Evolutionary conservation across 768 basidiomycete species (phyloP).

Genomic region (Hebeloma cylindrosporum): DNA sequence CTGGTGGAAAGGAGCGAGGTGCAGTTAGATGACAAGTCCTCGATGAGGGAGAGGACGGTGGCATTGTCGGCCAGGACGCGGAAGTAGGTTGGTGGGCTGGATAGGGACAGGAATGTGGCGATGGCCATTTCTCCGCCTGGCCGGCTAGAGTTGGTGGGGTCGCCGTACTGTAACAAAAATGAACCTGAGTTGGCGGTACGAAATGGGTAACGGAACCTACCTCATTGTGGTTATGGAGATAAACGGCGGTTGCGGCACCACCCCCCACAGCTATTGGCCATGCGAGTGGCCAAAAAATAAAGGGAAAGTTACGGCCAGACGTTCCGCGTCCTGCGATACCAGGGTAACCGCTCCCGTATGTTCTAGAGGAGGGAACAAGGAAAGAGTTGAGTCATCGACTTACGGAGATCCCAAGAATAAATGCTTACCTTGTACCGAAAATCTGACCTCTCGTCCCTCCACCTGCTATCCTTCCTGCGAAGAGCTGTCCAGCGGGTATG

Average conservation of each 20-base stretch:
- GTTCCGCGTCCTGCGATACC: slow-evolving; percentile 44
- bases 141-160: slow-evolving; percentile 40
- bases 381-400: background rate
- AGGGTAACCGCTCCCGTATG: slow-evolving; percentile 63
- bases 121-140: slow-evolving; percentile 44
- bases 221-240: slow-evolving; percentile 33
- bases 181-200: background rate
- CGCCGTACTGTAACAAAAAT: slow-evolving; percentile 41
- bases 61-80: slow-evolving; percentile 45
- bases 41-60: slow-evolving; percentile 41
- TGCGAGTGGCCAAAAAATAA: slow-evolving; percentile 59
- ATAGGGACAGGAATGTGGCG: slow-evolving; percentile 41
- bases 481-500: slow-evolving; percentile 42
- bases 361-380: slow-evolving; percentile 27
- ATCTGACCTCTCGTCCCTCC: slow-evolving; percentile 46
- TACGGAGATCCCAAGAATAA: background rate
- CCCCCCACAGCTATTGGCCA: slow-evolving; percentile 37
- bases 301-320: slow-evolving; percentile 51
- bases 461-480: slow-evolving; percentile 47
- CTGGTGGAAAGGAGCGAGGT: slow-evolving; percentile 24
- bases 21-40: slow-evolving; percentile 43
- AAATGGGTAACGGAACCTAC: slow-evolving; percentile 24
- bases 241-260: slow-evolving; percentile 23
- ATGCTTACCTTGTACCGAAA: slow-evolving; percentile 41
- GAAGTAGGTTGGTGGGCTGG: slow-evolving; percentile 36